Evolutionary conservation across 2,329 filamentous ascomycete genomes (phyloP).

Genomic region (Coniochaeta ligniaria): DNA sequence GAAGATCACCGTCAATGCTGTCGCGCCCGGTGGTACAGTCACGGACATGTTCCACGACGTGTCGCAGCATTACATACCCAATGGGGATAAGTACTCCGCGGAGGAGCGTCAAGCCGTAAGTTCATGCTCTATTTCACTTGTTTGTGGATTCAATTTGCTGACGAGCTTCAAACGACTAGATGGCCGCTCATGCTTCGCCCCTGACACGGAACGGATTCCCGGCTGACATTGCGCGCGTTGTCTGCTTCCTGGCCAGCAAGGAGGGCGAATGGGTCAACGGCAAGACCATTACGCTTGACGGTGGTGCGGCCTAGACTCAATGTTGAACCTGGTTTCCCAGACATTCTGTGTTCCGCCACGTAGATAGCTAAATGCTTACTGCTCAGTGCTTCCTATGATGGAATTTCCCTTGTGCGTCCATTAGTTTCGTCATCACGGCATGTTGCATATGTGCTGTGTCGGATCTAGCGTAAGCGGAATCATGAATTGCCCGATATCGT

Average conservation of each 20-base stretch:
- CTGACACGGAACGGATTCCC: conserved; percentile 59
- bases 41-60: conserved; percentile 59
- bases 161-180: conserved; percentile 29
- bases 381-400: too few relatives aligned
- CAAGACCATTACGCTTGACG: conserved; percentile 28
- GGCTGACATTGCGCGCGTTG: conserved; percentile 60
- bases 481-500: not conserved
- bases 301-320: conserved; percentile 13
- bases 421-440: not conserved
- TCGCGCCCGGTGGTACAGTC: conserved; percentile 58
- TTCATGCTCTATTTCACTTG: not conserved
- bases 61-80: conserved; percentile 55
- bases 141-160: not conserved
- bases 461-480: not conserved
- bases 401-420: too few relatives aligned
- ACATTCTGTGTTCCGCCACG: not conserved
- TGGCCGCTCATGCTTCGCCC: conserved; percentile 55
- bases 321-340: not conserved
- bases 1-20: conserved; percentile 57
- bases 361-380: not conserved
- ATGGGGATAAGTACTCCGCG: conserved; percentile 45
- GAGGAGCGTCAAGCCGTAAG: conserved; percentile 48
- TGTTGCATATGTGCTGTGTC: not conserved
- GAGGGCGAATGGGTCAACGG: conserved; percentile 41
- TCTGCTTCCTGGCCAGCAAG: conserved; percentile 44